Percentiles rank a stretch among this genome's conserved stretches.
phyloP scores from a whole-genome alignment of 495 filamentous ascomycete species.

The Jackrogersella minutella region DNA sequence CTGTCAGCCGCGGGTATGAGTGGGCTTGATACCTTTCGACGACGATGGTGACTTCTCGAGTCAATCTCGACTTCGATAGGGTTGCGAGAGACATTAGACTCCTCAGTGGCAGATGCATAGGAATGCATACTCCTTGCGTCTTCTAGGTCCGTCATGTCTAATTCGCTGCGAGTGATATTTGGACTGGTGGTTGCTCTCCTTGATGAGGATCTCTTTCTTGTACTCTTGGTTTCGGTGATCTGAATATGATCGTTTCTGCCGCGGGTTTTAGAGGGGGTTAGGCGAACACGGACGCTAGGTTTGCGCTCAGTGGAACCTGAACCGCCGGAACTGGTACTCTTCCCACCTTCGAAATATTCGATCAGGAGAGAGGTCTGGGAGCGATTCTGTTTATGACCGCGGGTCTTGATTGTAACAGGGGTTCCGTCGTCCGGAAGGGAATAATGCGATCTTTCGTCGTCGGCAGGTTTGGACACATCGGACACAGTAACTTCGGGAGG shows the following conservation, averaged over 20 bases:
- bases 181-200: conserved; percentile 66
- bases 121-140: conserved; percentile 62
- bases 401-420: conserved; percentile 85
- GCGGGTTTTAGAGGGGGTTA: conserved; percentile 77
- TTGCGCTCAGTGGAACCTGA: conserved; percentile 56
- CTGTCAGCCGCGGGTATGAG: conserved; percentile 62
- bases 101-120: conserved; percentile 77
- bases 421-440: conserved; percentile 96
- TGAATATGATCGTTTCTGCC: conserved; percentile 76
- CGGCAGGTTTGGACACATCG: conserved; percentile 83
- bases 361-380: conserved; percentile 95
- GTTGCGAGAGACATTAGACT: conserved; percentile 72
- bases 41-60: conserved; percentile 50
- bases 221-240: conserved; percentile 75
- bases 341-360: conserved; percentile 95
- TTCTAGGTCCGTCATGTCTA: conserved; percentile 54
- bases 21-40: conserved; percentile 61
- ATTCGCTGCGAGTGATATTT: conserved; percentile 62
- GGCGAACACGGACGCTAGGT: conserved; percentile 93
- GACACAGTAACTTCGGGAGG: conserved; percentile 67
- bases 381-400: conserved; percentile 66
- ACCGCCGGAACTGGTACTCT: conserved; percentile 60
- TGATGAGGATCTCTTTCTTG: conserved; percentile 65
- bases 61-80: conserved; percentile 89
- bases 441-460: conserved; percentile 69